phyloP scores from a whole-genome alignment of 1,284 basidiomycete genomes.

The Melanopsichium pennsylvanicum region DNA sequence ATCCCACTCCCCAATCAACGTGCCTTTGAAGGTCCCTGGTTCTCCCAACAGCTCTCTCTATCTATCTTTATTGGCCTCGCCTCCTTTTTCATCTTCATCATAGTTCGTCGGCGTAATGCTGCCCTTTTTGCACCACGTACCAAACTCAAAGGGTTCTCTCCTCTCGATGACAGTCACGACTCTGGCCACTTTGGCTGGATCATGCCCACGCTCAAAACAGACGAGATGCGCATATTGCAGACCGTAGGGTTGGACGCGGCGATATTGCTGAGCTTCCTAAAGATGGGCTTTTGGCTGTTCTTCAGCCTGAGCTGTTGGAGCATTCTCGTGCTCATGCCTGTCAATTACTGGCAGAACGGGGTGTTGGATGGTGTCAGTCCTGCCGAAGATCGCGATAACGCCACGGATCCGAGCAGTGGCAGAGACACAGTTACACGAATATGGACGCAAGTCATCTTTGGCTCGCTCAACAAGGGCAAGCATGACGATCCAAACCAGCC shows the following conservation, averaged over 20 bases:
- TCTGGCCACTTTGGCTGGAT: constrained; percentile 93
- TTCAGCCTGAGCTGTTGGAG: constrained; percentile 75
- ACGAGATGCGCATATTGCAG: constrained; percentile 92
- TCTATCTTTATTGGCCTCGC: constrained; percentile 79
- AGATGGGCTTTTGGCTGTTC: constrained; percentile 91
- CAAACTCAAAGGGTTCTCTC: constrained; percentile 92
- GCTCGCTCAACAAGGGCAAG: constrained; percentile 12
- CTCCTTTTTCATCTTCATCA: constrained; percentile 86
- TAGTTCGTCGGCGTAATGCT: constrained; percentile 85
- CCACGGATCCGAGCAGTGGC: constrained; percentile 9
- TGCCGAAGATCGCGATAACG: constrained; percentile 45
- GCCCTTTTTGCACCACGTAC: constrained; percentile 89
- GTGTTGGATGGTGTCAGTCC: constrained; percentile 64
- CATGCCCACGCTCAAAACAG: constrained; percentile 84
- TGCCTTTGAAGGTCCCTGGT: constrained; percentile 77
- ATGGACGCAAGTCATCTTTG: constrained; percentile 28
- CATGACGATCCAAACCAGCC: constrained; percentile 30
- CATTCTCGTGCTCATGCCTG: constrained; percentile 61
- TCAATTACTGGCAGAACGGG: constrained; percentile 63
- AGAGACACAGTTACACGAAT: constrained; percentile 16
- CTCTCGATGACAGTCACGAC: constrained; percentile 78
- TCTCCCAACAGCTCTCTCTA: constrained; percentile 85
- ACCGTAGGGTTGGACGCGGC: constrained; percentile 96
- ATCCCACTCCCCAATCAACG: constrained; percentile 42
- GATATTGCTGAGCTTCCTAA: constrained; percentile 91